These are phyloP conservation scores for Penicillium crystallinum DNA, from an alignment of 495 filamentous ascomycete species.

Conservation along the genomic window DNA sequence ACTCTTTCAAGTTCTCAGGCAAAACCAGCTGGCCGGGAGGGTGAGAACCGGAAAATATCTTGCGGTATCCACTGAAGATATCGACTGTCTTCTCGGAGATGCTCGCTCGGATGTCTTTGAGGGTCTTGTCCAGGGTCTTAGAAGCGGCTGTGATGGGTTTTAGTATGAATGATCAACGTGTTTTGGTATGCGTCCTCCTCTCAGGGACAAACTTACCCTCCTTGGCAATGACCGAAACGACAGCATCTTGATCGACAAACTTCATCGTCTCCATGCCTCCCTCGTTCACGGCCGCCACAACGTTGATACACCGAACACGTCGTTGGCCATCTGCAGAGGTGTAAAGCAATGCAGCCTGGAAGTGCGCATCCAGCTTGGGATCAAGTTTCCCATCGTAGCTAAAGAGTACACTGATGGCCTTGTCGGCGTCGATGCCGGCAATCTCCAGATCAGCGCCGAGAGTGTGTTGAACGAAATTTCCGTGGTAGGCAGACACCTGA, in stretches of 20 bases:
- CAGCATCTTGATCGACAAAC: constrained; percentile 91
- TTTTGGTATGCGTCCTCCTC: too few relatives aligned
- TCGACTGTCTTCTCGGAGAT: constrained; percentile 93
- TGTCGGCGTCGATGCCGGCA: constrained; percentile 87
- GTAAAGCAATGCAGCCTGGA: constrained; percentile 92
- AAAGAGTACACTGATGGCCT: constrained; percentile 87
- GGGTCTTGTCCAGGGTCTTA: constrained; percentile 68
- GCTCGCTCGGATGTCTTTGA: constrained; percentile 82
- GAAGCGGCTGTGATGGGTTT: constrained; percentile 53
- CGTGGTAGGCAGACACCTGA: constrained; percentile 88
- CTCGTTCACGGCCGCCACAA: constrained; percentile 87
- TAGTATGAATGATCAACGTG: too few relatives aligned
- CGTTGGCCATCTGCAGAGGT: constrained; percentile 88
- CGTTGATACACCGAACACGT: constrained; percentile 86
- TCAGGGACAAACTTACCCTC: constrained; percentile 49
- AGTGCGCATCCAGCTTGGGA: constrained; percentile 92
- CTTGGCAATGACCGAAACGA: constrained; percentile 81
- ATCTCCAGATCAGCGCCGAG: constrained; percentile 95
- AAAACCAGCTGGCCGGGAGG: constrained; percentile 92
- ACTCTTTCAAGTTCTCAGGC: constrained; percentile 94
- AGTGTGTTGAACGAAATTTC: constrained; percentile 92
- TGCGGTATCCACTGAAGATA: constrained; percentile 88
- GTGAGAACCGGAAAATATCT: constrained; percentile 78
- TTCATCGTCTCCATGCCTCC: constrained; percentile 78
- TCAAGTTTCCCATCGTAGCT: constrained; percentile 97